Base-by-base conservation (phyloP, 1,284 basidiomycete species). In the Laetiporus sulphureus region DNA sequence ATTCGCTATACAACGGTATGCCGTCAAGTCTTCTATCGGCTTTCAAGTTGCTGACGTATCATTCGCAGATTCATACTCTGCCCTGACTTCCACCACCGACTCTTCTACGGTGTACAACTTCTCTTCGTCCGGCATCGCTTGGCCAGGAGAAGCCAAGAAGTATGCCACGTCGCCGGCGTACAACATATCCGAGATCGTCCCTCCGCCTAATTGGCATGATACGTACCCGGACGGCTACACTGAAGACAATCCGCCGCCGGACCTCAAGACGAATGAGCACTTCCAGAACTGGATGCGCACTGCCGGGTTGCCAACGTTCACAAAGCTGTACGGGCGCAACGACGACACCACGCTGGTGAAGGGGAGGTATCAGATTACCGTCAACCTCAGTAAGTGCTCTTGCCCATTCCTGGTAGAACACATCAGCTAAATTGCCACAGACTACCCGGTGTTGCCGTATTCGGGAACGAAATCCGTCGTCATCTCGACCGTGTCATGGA, bases 241-340 rank as follows among this genome's bases (percentile, higher is more conserved):
- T 3, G 62, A 68, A 4, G 65, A 67, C 7, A 79, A 71, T 44
- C 72, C 72, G n/a, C 78, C 88, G 25, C 94, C 91, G 10, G 71
- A 97, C 58, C 71, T 98, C 24, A 68, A 70, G 40, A 57, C 63
- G 1, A 81, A 99, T 60, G 91, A 99, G 64, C 94, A 93, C 59
- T 98, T 99, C 71, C 93, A 97, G 66, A 94, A 98, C 54, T 99
- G 96, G 96, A 99, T 99, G 96, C 81, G 95, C 47, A 95, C 92
- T 2, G 91, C 96, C 1, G 95, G 94, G 18, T 68, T 99, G 41
- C 95, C 96, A 1, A 97, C 94, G 1, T 99, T 99, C 67, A 83
- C 91, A 32, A 98, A 98, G 66, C 69, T 98, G 16, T 98, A 89
- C 62, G 92, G 83, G 21, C 74, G 96, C 46, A 98, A 98, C 63